phyloP scores from a whole-genome alignment of 257 asterid species.

The Buddleja alternifolia region DNA sequence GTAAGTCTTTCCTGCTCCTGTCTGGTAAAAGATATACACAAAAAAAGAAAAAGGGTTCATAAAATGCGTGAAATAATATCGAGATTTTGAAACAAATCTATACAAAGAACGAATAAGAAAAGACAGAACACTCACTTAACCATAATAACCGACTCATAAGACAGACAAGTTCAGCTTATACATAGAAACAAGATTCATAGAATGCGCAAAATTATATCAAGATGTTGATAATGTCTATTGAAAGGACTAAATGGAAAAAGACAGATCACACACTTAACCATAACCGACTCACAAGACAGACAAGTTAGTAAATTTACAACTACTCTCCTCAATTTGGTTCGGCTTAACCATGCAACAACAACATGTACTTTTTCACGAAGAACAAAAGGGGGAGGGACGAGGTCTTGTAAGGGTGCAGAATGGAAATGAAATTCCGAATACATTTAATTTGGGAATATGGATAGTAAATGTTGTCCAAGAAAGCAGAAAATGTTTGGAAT shows the following conservation, averaged over 20 bases:
- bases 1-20: slow-evolving; percentile 95
- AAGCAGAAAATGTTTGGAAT: not conserved
- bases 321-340: not conserved
- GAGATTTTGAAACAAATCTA: slow-evolving; percentile 16
- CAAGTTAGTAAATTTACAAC: not conserved
- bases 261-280: slow-evolving; percentile 10
- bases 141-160: slow-evolving; percentile 8
- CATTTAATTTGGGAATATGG: no score
- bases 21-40: slow-evolving; percentile 47
- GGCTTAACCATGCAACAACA: slow-evolving; percentile 21
- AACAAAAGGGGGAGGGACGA: not conserved
- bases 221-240: slow-evolving; percentile 13
- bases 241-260: not conserved
- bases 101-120: slow-evolving; percentile 2
- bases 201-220: slow-evolving; percentile 15
- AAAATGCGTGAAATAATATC: slow-evolving; percentile 12
- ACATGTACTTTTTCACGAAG: not conserved
- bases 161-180: not conserved
- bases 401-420: not conserved
- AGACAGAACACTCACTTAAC: not conserved
- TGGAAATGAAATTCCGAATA: not conserved
- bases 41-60: slow-evolving; percentile 18
- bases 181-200: slow-evolving; percentile 1
- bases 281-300: not conserved
- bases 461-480: not conserved